Evolutionary conservation across 106 monocot genomes (phyloP).

Genomic region (Hemerocallis citrina): DNA sequence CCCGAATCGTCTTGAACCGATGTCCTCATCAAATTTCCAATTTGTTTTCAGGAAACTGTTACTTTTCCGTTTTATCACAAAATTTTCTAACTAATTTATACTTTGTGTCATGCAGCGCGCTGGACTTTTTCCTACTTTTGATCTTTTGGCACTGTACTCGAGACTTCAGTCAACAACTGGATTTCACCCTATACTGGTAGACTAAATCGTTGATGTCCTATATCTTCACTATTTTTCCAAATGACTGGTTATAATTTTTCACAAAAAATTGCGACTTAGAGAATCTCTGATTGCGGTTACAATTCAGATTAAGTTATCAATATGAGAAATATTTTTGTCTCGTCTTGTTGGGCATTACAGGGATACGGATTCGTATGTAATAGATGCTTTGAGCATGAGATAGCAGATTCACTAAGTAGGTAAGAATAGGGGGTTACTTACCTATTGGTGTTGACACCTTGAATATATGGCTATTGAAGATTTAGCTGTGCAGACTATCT

Average conservation of each 20-base stretch:
- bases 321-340: neutral
- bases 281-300: neutral
- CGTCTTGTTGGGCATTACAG: neutral
- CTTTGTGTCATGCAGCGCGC: conserved; percentile 59
- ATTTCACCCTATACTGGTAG: conserved; percentile 73
- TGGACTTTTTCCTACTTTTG: conserved; percentile 92
- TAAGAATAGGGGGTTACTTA: neutral
- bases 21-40: too few relatives aligned
- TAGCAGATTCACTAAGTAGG: neutral
- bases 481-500: neutral
- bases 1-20: too few relatives aligned
- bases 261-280: neutral
- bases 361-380: neutral
- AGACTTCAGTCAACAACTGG: conserved; percentile 50
- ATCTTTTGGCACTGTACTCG: conserved; percentile 75
- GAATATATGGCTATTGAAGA: neutral
- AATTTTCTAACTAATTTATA: neutral
- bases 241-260: neutral
- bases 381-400: neutral
- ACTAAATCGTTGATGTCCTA: conserved; percentile 3
- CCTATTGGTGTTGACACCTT: neutral
- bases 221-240: neutral
- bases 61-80: neutral
- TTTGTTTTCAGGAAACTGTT: neutral
- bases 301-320: neutral